phyloP scores from a whole-genome alignment of 495 filamentous ascomycete species.

The Parmelia sp. region DNA sequence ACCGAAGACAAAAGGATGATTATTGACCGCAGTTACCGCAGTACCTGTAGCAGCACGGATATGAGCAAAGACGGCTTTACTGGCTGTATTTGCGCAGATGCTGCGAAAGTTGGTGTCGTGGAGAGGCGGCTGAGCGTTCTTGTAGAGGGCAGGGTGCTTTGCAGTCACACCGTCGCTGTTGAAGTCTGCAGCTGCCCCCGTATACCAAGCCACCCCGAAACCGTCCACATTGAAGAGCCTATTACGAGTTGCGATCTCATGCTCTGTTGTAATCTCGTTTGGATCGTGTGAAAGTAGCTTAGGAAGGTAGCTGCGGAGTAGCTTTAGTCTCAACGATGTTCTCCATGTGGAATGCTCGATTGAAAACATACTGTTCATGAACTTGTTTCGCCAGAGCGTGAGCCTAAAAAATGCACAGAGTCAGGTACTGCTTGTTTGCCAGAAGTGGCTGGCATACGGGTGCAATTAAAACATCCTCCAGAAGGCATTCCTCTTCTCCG shows the following conservation, averaged over 20 bases:
- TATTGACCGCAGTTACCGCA: slow-evolving; percentile 32
- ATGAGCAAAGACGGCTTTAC: slow-evolving; percentile 38
- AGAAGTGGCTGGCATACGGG: background rate
- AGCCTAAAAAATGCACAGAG: slow-evolving; percentile 13
- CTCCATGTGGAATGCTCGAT: background rate
- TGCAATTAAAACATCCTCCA: slow-evolving; percentile 33
- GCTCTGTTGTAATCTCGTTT: slow-evolving; percentile 31
- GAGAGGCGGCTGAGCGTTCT: slow-evolving; percentile 39
- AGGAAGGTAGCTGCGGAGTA: slow-evolving; percentile 34
- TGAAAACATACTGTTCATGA: slow-evolving; percentile 33
- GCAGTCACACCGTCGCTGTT: slow-evolving; percentile 1
- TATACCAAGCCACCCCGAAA: slow-evolving; percentile 22
- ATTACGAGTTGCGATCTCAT: slow-evolving; percentile 38
- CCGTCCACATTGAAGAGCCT: slow-evolving; percentile 43
- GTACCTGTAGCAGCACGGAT: slow-evolving; percentile 41
- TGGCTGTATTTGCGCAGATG: slow-evolving; percentile 40
- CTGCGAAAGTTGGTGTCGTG: slow-evolving; percentile 44
- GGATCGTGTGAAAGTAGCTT: slow-evolving; percentile 37
- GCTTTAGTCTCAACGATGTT: background rate
- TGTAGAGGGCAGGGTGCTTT: slow-evolving; percentile 42
- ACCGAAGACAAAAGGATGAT: slow-evolving; percentile 48
- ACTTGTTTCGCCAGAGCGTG: slow-evolving; percentile 42
- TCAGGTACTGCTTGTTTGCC: background rate
- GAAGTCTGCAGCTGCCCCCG: slow-evolving; percentile 8
- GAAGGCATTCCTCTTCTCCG: slow-evolving; percentile 27